Conservation (phyloP, 1,284 basidiomycete species). For the Ceratobasidium papillatum region DNA sequence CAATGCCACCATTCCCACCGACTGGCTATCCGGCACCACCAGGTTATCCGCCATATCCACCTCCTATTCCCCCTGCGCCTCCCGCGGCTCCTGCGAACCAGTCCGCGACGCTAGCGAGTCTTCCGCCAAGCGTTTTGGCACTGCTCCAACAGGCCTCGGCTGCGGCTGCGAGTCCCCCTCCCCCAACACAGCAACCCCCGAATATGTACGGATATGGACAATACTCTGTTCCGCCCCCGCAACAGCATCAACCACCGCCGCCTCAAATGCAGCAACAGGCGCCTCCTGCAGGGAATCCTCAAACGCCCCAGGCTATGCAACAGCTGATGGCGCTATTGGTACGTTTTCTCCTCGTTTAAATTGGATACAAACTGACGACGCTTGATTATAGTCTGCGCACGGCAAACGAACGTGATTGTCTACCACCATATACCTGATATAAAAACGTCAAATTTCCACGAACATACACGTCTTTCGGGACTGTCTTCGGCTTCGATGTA, state of each 20-base stretch:
- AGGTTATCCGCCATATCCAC: conserved; percentile 38
- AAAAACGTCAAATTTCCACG: neutral
- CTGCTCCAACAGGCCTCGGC: conserved; percentile 61
- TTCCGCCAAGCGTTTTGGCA: conserved; percentile 72
- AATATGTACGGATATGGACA: conserved; percentile 19
- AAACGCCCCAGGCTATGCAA: conserved; percentile 42
- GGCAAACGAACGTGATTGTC: conserved; percentile 2
- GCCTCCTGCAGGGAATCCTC: conserved; percentile 4
- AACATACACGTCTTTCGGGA: neutral
- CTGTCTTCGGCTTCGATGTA: conserved; percentile 4
- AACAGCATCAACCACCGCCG: conserved; percentile 10
- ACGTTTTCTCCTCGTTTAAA: neutral
- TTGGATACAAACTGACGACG: neutral
- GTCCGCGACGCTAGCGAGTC: conserved; percentile 50
- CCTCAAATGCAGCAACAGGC: conserved; percentile 22
- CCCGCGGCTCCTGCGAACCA: conserved; percentile 41
- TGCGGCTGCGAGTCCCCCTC: conserved; percentile 56
- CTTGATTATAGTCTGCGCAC: conserved; percentile 32
- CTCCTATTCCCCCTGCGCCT: conserved; percentile 49
- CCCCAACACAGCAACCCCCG: conserved; percentile 44
- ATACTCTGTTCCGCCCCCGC: conserved; percentile 11
- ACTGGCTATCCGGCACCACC: conserved; percentile 33
- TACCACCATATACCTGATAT: neutral
- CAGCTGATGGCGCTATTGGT: conserved; percentile 45
- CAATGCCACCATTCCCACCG: conserved; percentile 38